phyloP scores from a whole-genome alignment of 2,329 filamentous ascomycete species.

The Sphaerulina musiva region DNA sequence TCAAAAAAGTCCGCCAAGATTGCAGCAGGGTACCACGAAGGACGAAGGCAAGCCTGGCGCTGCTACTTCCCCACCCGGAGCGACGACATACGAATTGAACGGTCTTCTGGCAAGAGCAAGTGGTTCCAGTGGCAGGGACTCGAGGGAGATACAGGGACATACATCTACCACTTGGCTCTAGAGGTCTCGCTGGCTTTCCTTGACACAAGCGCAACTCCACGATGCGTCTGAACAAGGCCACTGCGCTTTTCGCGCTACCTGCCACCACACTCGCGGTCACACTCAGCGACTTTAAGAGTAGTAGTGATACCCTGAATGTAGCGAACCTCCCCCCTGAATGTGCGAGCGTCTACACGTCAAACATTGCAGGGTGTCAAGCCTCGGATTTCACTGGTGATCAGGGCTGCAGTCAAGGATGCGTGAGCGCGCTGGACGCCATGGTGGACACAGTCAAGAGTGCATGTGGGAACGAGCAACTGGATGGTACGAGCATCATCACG shows the following conservation, averaged over 20 bases:
- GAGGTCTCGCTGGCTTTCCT: no score
- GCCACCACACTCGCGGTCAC: constrained; percentile 33
- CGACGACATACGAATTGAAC: no score
- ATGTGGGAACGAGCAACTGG: constrained; percentile 34
- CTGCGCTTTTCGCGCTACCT: constrained; percentile 24
- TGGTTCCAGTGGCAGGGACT: no score
- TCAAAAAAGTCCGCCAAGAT: neutral
- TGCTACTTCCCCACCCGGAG: neutral
- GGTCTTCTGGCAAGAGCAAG: neutral
- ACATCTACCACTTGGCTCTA: no score
- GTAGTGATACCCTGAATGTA: constrained; percentile 33
- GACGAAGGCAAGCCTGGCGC: neutral
- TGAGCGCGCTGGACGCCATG: constrained; percentile 37
- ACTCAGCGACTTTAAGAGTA: constrained; percentile 38
- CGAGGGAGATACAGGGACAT: no score
- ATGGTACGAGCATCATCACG: constrained; percentile 38
- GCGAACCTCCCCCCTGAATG: constrained; percentile 37
- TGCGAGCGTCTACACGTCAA: constrained; percentile 36
- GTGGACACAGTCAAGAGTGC: constrained; percentile 29
- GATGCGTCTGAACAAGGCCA: constrained; percentile 1
- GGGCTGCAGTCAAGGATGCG: constrained; percentile 37
- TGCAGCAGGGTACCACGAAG: neutral
- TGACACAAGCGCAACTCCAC: neutral
- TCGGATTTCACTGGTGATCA: constrained; percentile 39
- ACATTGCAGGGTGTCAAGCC: constrained; percentile 37